phyloP scores from a whole-genome alignment of 352 stramenopile species.

The Pythium sp. region DNA sequence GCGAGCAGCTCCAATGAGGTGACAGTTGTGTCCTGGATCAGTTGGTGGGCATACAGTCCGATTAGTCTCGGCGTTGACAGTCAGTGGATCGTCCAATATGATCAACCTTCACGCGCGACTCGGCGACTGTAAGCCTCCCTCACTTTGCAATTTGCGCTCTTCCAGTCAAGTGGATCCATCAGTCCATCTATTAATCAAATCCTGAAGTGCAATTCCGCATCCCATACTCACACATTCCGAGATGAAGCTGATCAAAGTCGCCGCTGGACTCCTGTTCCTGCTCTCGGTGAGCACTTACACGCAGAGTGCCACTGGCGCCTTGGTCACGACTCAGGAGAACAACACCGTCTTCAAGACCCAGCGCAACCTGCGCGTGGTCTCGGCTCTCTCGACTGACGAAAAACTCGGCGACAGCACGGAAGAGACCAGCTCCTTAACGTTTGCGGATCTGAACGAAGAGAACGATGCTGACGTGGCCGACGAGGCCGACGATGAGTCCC shows the following conservation, averaged over 20 bases:
- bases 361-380: slow-evolving; percentile 4
- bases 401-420: not conserved
- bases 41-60: not conserved
- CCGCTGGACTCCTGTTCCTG: not conserved
- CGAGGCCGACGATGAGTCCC: not conserved
- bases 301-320: not conserved
- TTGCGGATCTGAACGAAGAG: not conserved
- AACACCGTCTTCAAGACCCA: not conserved
- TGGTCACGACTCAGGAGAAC: not conserved
- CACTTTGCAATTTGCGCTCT: slow-evolving; percentile 4
- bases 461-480: not conserved
- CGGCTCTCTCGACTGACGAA: not conserved
- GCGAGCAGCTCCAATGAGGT: not conserved
- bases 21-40: not conserved
- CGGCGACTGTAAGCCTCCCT: not conserved
- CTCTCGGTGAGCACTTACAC: not conserved
- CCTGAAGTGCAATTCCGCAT: too few species aligned
- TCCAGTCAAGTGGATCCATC: not conserved
- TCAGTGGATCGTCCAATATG: too few species aligned
- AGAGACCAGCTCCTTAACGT: not conserved
- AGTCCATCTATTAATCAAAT: too few species aligned
- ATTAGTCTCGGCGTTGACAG: too few species aligned
- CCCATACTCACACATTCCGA: not conserved
- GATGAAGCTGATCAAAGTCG: slow-evolving; percentile 9
- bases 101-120: not conserved